phyloP scores from a whole-genome alignment of 345 rosid species.

The Pugionium dolabratum region DNA sequence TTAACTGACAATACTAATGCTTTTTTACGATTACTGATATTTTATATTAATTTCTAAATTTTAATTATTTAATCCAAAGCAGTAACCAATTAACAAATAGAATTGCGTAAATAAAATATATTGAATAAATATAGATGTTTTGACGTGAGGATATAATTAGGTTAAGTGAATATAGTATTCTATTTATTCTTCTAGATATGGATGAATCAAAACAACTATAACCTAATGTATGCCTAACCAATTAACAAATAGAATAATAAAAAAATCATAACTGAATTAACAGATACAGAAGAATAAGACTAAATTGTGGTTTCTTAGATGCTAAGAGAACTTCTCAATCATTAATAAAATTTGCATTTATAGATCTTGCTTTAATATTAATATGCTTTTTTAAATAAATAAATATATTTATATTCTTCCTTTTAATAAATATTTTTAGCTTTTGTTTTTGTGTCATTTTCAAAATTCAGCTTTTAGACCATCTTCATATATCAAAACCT shows the following conservation, averaged over 20 bases:
- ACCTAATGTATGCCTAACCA: not conserved
- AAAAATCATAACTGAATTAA: not conserved
- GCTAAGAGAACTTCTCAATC: slow-evolving; percentile 30
- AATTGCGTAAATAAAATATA: too few relatives aligned
- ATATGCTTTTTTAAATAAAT: not conserved
- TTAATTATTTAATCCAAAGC: too few relatives aligned
- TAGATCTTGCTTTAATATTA: slow-evolving; percentile 24
- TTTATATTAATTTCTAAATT: too few relatives aligned
- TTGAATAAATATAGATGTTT: too few relatives aligned
- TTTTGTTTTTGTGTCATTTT: slow-evolving; percentile 24
- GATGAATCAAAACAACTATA: too few relatives aligned
- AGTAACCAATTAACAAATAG: too few relatives aligned
- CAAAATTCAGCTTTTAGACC: slow-evolving; percentile 31
- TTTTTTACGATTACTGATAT: too few relatives aligned
- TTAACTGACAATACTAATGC: too few relatives aligned
- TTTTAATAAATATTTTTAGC: not conserved
- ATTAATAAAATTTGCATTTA: slow-evolving; percentile 8
- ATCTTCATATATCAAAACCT: slow-evolving; percentile 42
- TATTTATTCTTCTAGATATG: too few relatives aligned
- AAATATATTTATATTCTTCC: not conserved
- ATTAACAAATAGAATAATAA: too few relatives aligned
- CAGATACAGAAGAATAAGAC: not conserved
- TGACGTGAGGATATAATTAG: too few relatives aligned
- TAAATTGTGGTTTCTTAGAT: slow-evolving; percentile 27
- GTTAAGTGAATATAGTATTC: too few relatives aligned